Percentiles rank a stretch among this genome's conserved stretches.
These are phyloP conservation scores for Lachancea dasiensis DNA, from an alignment of 805 yeast genomes.

Conservation along the genomic window DNA sequence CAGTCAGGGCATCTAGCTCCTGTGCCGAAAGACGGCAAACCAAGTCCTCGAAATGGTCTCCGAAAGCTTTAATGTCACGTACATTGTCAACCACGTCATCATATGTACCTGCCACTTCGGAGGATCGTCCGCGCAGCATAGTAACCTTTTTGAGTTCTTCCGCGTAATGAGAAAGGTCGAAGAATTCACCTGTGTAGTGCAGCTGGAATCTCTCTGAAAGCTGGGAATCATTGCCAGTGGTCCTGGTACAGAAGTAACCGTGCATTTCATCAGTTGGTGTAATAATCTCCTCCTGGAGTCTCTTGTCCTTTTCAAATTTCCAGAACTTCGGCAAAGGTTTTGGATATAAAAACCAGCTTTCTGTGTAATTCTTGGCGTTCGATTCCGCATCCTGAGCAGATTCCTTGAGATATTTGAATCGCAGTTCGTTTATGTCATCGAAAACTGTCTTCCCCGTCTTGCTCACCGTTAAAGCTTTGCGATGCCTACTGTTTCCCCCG, in stretches of 20 bases:
- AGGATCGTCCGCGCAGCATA: conserved; percentile 2
- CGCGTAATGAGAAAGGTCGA: conserved; percentile 29
- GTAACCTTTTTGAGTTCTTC: conserved; percentile 11
- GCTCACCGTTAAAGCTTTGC: conserved; percentile 4
- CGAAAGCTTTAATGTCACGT: conserved; percentile 16
- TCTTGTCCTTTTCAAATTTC: conserved; percentile 34
- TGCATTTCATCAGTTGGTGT: no score
- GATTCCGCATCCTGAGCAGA: conserved; percentile 62
- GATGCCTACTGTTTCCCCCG: neutral
- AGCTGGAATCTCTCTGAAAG: conserved; percentile 11
- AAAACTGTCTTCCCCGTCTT: conserved; percentile 14
- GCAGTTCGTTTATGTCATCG: conserved; percentile 36
- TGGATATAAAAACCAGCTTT: conserved; percentile 76
- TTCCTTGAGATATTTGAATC: conserved; percentile 57
- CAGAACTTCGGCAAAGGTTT: conserved; percentile 50
- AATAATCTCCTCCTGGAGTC: conserved; percentile 15
- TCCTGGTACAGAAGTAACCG: conserved; percentile 2
- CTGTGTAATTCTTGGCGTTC: conserved; percentile 64
- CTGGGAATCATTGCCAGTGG: conserved; percentile 5
- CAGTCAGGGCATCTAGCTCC: conserved; percentile 18
- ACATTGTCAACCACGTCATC: neutral
- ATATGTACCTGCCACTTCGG: neutral
- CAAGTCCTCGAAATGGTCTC: conserved; percentile 27
- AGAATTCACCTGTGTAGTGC: conserved; percentile 35
- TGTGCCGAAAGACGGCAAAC: conserved; percentile 18